Evolutionary conservation across 2,329 filamentous ascomycete genomes (phyloP), one percentile per base, ranked within the genome.

Genomic region (Penicillium sp.): DNA sequence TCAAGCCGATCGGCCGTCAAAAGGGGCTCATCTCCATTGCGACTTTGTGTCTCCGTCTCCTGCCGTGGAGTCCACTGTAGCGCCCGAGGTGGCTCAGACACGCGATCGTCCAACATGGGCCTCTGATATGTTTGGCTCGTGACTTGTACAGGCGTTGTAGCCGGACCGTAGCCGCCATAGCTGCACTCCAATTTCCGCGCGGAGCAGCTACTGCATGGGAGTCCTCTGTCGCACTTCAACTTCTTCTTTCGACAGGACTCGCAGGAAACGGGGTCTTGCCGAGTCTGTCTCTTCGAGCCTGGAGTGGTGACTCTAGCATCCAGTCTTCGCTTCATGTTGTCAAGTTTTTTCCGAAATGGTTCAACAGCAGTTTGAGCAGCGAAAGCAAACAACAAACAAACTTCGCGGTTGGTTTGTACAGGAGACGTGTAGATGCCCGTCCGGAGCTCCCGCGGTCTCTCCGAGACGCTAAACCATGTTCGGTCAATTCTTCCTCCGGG

Each of bases 211-310:
- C 75, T 75, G 61, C 81, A 83, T 13, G 81, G 81, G 15, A 74
- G 68, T 44, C 75, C 75, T 4, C 80, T 77, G 62, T 82, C 77
- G 64, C 81, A 83, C 70, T 81, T 83, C 37, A 83, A 77, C 73
- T 82, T 75, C 59, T 73, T 72, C 57, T 64, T 62, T 3, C 73
- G 66, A 50, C 74, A 76, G 9, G 67, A 73, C 13, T 70, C 68
- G 46, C 73, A 76, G 0, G 74, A 76, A 1, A 76, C 72, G 0
- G 74, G 73, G 16, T 74, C 70, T 55, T 75, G 72, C 40, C 72
- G 58, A 25, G 55, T 39, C 7, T 60, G 61, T 46, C 65, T 68
- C n/a, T 50, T 54, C 2, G 56, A 16, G 4, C 21, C 27, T 39
- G 37, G 7, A 2, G 60, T 46, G 9, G 27, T 3, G 2, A 25